Percentiles rank a stretch among this genome's conserved stretches.
phyloP scores from a whole-genome alignment of 1,139 yeast genomes.

The Tardiomyces blankii region DNA sequence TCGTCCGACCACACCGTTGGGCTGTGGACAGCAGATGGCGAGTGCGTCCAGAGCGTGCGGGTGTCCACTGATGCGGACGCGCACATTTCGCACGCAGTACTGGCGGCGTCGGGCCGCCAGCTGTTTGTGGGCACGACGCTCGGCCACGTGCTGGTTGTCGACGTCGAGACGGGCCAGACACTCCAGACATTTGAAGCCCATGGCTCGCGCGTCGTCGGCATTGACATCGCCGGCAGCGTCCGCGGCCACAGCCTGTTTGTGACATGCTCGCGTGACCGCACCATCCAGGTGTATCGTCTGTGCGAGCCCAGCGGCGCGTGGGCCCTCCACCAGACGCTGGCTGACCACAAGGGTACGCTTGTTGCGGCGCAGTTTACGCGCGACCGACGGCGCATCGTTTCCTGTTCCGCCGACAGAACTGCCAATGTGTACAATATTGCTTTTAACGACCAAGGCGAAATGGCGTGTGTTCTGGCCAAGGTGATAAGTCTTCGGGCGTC shows the following conservation, averaged over 20 bases:
- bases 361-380: conserved; percentile 26
- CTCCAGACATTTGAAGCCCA: conserved; percentile 16
- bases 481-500: conserved; percentile 40
- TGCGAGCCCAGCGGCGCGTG: conserved; percentile 21
- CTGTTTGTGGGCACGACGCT: conserved; percentile 13
- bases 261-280: conserved; percentile 45
- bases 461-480: conserved; percentile 28
- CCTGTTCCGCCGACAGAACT: conserved; percentile 50
- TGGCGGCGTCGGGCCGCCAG: neutral
- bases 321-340: conserved; percentile 46
- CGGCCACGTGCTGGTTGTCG: conserved; percentile 11
- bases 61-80: neutral
- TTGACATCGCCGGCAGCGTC: conserved; percentile 9
- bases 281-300: conserved; percentile 41
- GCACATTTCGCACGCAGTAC: neutral
- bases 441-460: conserved; percentile 8
- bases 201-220: conserved; percentile 17
- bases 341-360: conserved; percentile 47
- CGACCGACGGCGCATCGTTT: conserved; percentile 30
- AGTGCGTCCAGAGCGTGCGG: neutral
- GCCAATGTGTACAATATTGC: conserved; percentile 39
- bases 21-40: neutral
- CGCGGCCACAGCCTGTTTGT: conserved; percentile 9
- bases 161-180: conserved; percentile 1
- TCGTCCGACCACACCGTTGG: neutral